Evolutionary conservation across 2,329 filamentous ascomycete genomes (phyloP).

Genomic region (Tolypocladium pustulatum): DNA sequence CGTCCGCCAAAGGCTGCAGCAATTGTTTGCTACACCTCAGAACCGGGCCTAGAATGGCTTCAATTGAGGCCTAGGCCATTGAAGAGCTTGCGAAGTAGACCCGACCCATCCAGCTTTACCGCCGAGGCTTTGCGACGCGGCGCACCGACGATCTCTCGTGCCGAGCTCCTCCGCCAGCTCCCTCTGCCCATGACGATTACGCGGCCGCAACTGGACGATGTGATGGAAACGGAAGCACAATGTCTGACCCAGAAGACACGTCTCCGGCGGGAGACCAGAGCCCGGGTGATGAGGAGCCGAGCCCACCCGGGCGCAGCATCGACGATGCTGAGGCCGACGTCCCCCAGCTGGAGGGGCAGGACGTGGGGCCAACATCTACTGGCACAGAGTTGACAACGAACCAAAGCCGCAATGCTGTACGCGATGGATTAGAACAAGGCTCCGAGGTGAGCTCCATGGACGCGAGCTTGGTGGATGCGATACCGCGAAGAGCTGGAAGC

Average conservation of each 20-base stretch:
- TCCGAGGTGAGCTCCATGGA: constrained; percentile 45
- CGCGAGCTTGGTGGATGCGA: constrained; percentile 32
- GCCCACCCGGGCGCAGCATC: constrained; percentile 1
- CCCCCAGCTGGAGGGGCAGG: constrained; percentile 7
- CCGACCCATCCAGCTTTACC: neutral
- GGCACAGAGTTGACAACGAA: constrained; percentile 17
- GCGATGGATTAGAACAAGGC: constrained; percentile 29
- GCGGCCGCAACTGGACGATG: constrained; percentile 9
- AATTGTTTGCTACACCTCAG: neutral
- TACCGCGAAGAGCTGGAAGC: constrained; percentile 50
- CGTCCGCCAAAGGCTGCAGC: neutral
- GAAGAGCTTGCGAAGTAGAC: neutral
- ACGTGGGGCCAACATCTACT: constrained; percentile 4
- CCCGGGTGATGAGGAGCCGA: constrained; percentile 31
- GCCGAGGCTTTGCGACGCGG: neutral
- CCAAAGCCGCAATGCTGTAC: constrained; percentile 34
- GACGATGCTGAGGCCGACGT: constrained; percentile 8
- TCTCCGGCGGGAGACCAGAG: constrained; percentile 26
- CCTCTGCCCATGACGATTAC: neutral
- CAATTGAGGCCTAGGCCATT: neutral
- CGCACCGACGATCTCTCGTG: neutral
- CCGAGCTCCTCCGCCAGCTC: neutral
- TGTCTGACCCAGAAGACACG: constrained; percentile 38
- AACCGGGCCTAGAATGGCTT: neutral
- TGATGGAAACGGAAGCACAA: constrained; percentile 32